Evolutionary conservation across 2,329 filamentous ascomycete species (phyloP), one percentile per base, ranked within the genome.

Genomic region (Torrubiella hemipterigena): DNA sequence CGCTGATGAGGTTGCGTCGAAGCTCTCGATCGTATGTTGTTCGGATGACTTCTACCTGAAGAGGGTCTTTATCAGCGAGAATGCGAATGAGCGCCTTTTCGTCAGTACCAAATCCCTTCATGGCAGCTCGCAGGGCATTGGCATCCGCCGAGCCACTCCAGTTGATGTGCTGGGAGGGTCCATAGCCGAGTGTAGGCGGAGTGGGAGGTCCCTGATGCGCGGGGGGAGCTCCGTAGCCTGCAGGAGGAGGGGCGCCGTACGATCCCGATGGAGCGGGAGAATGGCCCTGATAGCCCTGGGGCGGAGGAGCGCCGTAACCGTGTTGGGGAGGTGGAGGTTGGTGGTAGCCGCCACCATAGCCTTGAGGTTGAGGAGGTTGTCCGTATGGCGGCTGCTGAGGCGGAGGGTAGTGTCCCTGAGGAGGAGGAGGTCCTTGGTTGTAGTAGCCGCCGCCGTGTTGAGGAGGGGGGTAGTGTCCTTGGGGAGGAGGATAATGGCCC

Each of bases 101-200:
- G 46, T 96, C 76, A 0, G 87, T 95, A 20, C 87, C 89, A 39
- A 94, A 83, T 0, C 86, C 86, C 55, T 93, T 94, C 85, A 95
- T 94, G 3, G 89, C 84, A 43, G 70, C 70, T 32, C 84, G 74
- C 15, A 93, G 62, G 4, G 65, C 71, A 35, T 85, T 72, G 0
- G 84, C 81, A 43, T 91, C 77, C 10, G 63, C 59, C 4, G 61
- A 66, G 29, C 74, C 78, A 40, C 93, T 77, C 65, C 68, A 78
- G 18, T 72, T 65, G 26, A 83, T 80, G 27, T 72, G 62, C 46
- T 82, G 80, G 10, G 74, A 72, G 0, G 79, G 68, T 3, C 75
- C 74, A 47, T 94, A 95, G 21, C 87, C 87, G 1, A 69, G 56
- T 0, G 81, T 81, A 1, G 83, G 73, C 9, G 71, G 68, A 1